These are phyloP conservation scores for Hypoxylon intermedium DNA, from an alignment of 495 filamentous ascomycete genomes.

Conservation along the genomic window DNA sequence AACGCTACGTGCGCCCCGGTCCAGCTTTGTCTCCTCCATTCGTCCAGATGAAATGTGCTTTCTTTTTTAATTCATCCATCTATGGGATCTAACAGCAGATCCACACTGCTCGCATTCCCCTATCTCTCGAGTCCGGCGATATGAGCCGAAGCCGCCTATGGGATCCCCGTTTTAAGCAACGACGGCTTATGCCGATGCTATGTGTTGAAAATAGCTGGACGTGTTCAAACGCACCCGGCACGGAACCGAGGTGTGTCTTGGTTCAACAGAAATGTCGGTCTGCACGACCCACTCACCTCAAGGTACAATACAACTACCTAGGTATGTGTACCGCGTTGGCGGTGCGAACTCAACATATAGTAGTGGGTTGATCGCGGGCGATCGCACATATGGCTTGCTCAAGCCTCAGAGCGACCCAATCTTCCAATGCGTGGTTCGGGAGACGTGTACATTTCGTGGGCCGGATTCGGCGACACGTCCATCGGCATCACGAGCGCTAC, in stretches of 20 bases:
- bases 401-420: slow-evolving; percentile 9
- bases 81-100: slow-evolving; percentile 27
- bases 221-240: slow-evolving; percentile 25
- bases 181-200: slow-evolving; percentile 27
- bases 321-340: slow-evolving; percentile 16
- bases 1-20: slow-evolving; percentile 34
- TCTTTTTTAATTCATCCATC: slow-evolving; percentile 18
- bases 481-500: slow-evolving; percentile 28
- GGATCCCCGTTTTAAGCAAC: slow-evolving; percentile 9
- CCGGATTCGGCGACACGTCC: slow-evolving; percentile 23
- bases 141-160: slow-evolving; percentile 25
- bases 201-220: slow-evolving; percentile 18
- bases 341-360: slow-evolving; percentile 27
- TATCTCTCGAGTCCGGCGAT: slow-evolving; percentile 32
- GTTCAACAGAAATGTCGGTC: slow-evolving; percentile 40
- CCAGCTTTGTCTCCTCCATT: slow-evolving; percentile 21
- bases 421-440: slow-evolving; percentile 18
- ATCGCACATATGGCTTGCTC: slow-evolving; percentile 20
- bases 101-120: slow-evolving; percentile 27
- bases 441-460: slow-evolving; percentile 20
- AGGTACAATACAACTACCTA: slow-evolving; percentile 15
- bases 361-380: slow-evolving; percentile 23
- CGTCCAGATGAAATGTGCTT: slow-evolving; percentile 34
- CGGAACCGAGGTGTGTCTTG: slow-evolving; percentile 24
- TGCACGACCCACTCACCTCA: slow-evolving; percentile 29